Evolutionary conservation across 148 eudicot genomes (phyloP).

Genomic region (Rhododendron williamsianum): DNA sequence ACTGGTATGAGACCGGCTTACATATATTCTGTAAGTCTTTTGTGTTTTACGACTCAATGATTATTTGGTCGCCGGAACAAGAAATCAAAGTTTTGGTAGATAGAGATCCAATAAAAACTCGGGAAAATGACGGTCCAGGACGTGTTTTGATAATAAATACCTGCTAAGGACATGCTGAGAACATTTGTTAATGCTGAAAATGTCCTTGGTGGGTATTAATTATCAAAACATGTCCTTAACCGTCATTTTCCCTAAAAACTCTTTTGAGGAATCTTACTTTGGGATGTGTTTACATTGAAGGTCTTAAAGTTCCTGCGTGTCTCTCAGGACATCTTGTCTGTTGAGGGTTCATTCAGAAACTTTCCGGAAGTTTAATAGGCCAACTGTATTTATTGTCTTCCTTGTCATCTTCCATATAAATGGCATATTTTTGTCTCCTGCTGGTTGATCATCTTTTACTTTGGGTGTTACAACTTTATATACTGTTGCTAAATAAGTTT

Average conservation of each 20-base stretch:
- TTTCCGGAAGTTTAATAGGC: background rate
- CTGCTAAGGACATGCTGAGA: too few species aligned
- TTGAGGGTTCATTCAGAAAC: background rate
- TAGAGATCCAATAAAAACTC: background rate
- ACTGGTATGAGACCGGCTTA: conserved; percentile 96
- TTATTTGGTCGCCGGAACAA: background rate
- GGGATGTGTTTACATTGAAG: background rate
- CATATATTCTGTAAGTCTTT: conserved; percentile 92
- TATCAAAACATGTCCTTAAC: too few species aligned
- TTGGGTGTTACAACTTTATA: conserved; percentile 1
- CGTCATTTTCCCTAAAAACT: background rate
- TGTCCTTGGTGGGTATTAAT: too few species aligned
- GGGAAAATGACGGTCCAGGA: too few species aligned
- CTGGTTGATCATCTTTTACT: conserved; percentile 1
- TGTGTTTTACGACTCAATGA: background rate
- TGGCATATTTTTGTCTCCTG: background rate
- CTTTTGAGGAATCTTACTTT: background rate
- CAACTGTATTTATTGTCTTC: conserved; percentile 5
- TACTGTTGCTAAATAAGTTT: conserved; percentile 9
- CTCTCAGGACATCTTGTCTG: background rate
- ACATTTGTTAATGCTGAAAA: too few species aligned
- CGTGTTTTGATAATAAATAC: too few species aligned
- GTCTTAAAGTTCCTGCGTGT: background rate
- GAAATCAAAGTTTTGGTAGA: background rate
- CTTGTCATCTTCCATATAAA: background rate